Evolutionary conservation across 768 basidiomycete genomes (phyloP), one percentile per base, ranked within the genome.

Genomic region (Kwoniella shandongensis): DNA sequence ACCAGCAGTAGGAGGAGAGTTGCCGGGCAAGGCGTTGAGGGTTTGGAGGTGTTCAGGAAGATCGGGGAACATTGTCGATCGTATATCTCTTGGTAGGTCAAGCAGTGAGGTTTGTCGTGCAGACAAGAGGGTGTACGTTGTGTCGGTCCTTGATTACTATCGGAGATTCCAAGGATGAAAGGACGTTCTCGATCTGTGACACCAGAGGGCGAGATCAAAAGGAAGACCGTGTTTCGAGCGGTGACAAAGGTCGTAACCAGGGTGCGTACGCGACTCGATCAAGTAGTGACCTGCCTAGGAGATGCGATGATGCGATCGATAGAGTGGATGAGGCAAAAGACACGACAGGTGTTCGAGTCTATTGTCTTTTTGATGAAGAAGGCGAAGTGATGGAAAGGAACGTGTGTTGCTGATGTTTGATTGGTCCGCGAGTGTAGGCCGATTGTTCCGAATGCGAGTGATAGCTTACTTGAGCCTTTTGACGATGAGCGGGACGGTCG

Each of bases 11-110:
- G 52, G 36, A 11, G 66, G 61, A 10, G 70, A 58, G 25, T 67
- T 66, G 13, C 64, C 56, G 20, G 66, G 51, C 39, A 72, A 35
- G 20, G 65, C 45, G 58, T 72, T 72, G 29, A 72, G 62, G 17
- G 61, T 47, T 18, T 63, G 60, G 2, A 72, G 54, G 48, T 72
- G 70, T 49, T 58, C 67, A 15, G 70, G 70, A 20, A 72, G 49
- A 53, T 68, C 62, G 51, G 59, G 59, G 35, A 63, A 69, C 70
- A 72, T 72, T 42, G 35, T 61, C 55, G 49, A 41, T 30, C 4
- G 29, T 48, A 7, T 11, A n/a, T 32, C 13, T 32, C 32, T 32
- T 42, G 22, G 17, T 23, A n/a, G n/a, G n/a, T 8, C 8, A 17
- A 42, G 40, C 6, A 18, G 22, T n/a, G 40, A n/a, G n/a, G n/a